Conservation (phyloP, 306 rosid genomes). For the Trifolium pratense region DNA sequence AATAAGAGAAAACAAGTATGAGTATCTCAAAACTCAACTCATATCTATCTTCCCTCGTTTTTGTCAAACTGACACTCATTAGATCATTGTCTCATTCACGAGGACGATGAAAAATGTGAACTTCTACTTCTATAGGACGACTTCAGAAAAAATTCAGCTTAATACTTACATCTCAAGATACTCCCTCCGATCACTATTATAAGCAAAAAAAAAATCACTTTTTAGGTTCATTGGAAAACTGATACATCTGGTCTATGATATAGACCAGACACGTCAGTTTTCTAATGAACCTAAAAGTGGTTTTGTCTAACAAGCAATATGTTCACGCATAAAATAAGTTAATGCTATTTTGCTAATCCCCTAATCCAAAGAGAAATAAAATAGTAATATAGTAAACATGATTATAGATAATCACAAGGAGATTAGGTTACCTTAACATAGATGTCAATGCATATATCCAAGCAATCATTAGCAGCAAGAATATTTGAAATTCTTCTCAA, state of each 20-base stretch:
- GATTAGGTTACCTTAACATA: conserved; percentile 67
- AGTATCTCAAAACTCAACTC: background rate
- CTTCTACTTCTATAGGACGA: background rate
- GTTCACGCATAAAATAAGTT: background rate
- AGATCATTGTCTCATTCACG: background rate
- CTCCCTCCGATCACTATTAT: too few relatives aligned
- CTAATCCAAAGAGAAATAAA: too few relatives aligned
- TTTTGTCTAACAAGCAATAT: too few relatives aligned
- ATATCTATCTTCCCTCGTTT: background rate
- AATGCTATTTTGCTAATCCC: too few relatives aligned
- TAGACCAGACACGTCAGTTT: too few relatives aligned
- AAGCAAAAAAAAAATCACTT: too few relatives aligned
- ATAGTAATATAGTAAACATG: background rate
- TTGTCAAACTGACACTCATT: background rate
- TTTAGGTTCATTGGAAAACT: too few relatives aligned
- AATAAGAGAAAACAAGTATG: background rate
- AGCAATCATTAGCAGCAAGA: conserved; percentile 74
- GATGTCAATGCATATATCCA: conserved; percentile 88
- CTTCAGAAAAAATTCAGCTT: too few relatives aligned
- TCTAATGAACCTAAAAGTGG: too few relatives aligned
- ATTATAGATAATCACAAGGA: background rate
- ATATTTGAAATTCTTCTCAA: conserved; percentile 61
- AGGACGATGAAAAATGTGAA: background rate
- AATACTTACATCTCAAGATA: too few relatives aligned
- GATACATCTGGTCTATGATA: too few relatives aligned